Evolutionary conservation across 208 protist species (phyloP), one percentile per base, ranked within the genome.

Genomic region (Jaenimonas drosophilae): DNA sequence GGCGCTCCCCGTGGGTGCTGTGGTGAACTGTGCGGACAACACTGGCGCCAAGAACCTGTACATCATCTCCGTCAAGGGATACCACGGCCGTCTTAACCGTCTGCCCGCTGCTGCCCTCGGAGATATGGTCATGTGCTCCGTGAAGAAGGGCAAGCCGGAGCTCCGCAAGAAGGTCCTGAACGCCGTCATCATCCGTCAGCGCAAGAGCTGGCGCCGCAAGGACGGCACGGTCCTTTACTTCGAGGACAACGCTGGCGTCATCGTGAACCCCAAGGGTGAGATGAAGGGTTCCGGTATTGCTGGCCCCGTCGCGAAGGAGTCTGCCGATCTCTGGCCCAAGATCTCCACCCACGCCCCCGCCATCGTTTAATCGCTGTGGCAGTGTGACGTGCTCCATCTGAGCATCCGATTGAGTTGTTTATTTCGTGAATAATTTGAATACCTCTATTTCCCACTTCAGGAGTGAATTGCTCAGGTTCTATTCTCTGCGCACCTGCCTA

Each of bases 21-120:
- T 98, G 17, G 90, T 99, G 46, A 98, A 99, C 82, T 98, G 96
- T 65, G 96, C 96, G 44, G 97, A 99, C 74, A 99, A 99, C 91
- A 97, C 93, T 31, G 98, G 98, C 32, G 98, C 97, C 47, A 99
- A 98, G 81, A 98, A 98, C 70, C 70, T 99, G 30, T 98, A 98
- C 74, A 76, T 99, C 58, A 98, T 99, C 59, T 69, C 97, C 47
- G 96, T 98, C 19, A 93, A 89, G 61, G 83, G 88, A 31, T 80
- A 92, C 51, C 79, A 96, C 47, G 96, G 95, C 52, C 74, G 96
- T 43, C 80, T 99, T 4, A 99, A 98, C 75, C 78, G 95, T 49
- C 66, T 99, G 23, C 98, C 98, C 25, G 56, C 79, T 24, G 98
- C 96, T 33, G 78, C 76, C 42, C 69, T 97, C 38, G 97, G 96